Evolutionary conservation across 2,329 filamentous ascomycete species (phyloP), one percentile per base, ranked within the genome.

Genomic region (Aureobasidium sp.): DNA sequence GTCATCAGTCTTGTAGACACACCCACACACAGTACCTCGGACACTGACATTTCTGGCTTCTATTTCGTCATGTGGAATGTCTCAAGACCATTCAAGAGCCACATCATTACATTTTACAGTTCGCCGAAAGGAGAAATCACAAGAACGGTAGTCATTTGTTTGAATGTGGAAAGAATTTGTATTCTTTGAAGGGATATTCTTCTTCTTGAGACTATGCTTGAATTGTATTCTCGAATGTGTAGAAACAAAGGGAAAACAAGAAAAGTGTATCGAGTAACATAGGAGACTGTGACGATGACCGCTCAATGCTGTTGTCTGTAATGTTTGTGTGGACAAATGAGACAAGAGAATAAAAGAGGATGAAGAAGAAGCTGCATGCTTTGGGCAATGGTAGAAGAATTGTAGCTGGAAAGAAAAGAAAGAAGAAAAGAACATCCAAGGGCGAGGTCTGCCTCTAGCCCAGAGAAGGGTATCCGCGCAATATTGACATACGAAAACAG

Each of bases 381-480:
- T 61, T 61, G 58, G 58, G 39, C 47, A 52, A 45, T 27, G 19
- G 19, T 29, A 60, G 40, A 52, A 52, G 39, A 39, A 39, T 48
- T 60, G 35, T 50, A 45, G 7, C 33, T n/a, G 27, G 15, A 37
- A 27, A 56, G 27, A 29, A 29, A 42, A 42, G 49, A 27, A 48
- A 37, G 39, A 53, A 31, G 24, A 48, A 29, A 56, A 61, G 45
- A 48, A 53, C 40, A 56, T 47, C 37, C 27, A 56, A 50, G 60
- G 47, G 60, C 60, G 60, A 61, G 60, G 60, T 53, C 50, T 61
- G 49, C 60, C 60, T 61, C 60, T 37, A 61, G 60, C 60, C 47
- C 60, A 40, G 37, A 56, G 60, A 61, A 61, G 60, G 60, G 60
- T 61, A 61, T 61, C 56, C 57, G 57, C 57, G 50, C 50, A 56